These are phyloP conservation scores for Metschnikowia henanensis DNA, from an alignment of 805 yeast genomes.

Conservation along the genomic window DNA sequence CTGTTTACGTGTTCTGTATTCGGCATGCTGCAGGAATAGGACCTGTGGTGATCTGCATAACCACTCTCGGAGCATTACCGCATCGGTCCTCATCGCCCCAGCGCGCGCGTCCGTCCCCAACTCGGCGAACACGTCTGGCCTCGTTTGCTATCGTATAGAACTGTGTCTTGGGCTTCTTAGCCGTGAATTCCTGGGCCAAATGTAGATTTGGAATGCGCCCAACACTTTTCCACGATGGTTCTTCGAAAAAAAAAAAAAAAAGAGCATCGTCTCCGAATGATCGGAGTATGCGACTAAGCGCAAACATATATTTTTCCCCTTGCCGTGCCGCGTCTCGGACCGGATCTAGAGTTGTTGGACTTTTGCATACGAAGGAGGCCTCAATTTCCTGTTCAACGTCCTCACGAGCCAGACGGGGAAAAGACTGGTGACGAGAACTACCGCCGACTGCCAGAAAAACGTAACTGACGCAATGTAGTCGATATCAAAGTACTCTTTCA, in stretches of 20 bases:
- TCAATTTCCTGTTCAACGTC: conserved; percentile 66
- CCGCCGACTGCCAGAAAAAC: conserved; percentile 68
- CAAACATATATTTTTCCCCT: neutral
- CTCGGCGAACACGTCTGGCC: conserved; percentile 1
- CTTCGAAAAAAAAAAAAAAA: too few species aligned
- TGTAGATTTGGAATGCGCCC: neutral
- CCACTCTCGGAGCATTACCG: too few species aligned
- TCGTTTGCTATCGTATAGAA: neutral
- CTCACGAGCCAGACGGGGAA: conserved; percentile 90
- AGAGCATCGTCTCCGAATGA: neutral
- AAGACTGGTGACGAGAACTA: conserved; percentile 68
- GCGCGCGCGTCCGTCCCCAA: neutral
- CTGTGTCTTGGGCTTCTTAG: neutral
- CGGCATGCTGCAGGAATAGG: too few species aligned
- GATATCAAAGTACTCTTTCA: conserved; percentile 84
- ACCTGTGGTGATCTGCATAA: too few species aligned
- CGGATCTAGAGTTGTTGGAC: conserved; percentile 69
- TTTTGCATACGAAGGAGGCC: conserved; percentile 96
- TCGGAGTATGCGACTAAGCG: conserved; percentile 2
- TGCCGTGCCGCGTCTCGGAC: too few species aligned
- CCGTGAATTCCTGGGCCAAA: neutral
- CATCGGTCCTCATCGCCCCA: too few species aligned
- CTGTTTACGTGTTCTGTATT: too few species aligned
- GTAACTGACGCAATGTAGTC: conserved; percentile 53
- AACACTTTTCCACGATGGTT: neutral